Evolutionary conservation across 495 filamentous ascomycete species (phyloP).

Genomic region (Penicillium ochrochloron): DNA sequence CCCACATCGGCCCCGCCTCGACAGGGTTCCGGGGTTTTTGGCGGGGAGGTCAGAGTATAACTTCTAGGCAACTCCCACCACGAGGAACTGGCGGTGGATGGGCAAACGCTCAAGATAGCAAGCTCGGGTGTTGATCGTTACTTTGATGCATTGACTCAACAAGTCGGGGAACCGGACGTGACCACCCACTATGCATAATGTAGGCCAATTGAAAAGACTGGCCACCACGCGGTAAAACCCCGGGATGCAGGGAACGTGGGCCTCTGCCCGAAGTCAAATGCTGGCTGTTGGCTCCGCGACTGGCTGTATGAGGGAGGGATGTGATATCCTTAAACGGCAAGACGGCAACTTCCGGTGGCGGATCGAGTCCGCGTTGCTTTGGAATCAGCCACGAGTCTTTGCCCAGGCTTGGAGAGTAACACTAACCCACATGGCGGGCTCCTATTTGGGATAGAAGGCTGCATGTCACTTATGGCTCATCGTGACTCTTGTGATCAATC

Average conservation of each 20-base stretch:
- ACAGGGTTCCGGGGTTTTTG: neutral
- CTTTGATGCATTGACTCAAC: neutral
- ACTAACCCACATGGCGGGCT: conserved; percentile 1
- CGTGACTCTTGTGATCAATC: conserved; percentile 1
- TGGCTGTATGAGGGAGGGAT: neutral
- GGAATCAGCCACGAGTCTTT: neutral
- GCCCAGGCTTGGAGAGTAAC: neutral
- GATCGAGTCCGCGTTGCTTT: conserved; percentile 8
- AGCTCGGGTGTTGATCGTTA: neutral
- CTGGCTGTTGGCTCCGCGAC: neutral
- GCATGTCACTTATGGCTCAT: neutral
- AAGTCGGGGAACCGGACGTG: neutral
- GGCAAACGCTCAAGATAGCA: neutral
- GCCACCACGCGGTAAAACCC: conserved; percentile 10
- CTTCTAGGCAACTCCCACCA: neutral
- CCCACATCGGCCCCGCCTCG: conserved; percentile 5
- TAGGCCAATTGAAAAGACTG: neutral
- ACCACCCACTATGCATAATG: neutral
- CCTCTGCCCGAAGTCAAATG: neutral
- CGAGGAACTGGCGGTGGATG: conserved; percentile 4
- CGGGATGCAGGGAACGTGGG: conserved; percentile 1
- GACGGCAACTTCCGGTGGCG: conserved; percentile 11
- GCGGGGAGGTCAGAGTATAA: neutral
- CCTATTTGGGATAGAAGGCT: neutral
- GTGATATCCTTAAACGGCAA: conserved; percentile 3